A percentile compares a stretch with the other conserved stretches of the same genome.
These are phyloP conservation scores for Mycena indigotica DNA, from an alignment of 768 basidiomycete species.

Conservation along the genomic window DNA sequence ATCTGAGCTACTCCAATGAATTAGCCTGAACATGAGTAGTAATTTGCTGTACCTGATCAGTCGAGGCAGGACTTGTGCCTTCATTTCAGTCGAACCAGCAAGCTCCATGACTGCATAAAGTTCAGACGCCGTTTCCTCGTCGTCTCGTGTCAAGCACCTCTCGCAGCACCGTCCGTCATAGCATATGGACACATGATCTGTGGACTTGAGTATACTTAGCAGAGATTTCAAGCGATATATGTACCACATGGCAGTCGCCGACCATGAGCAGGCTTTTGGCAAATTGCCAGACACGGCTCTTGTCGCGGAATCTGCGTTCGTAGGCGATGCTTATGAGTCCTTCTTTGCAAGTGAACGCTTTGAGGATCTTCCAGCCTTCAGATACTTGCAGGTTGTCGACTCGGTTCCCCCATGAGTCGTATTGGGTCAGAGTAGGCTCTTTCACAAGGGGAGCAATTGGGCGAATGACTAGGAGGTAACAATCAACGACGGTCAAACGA, in stretches of 20 bases:
- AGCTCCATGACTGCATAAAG: conserved; percentile 57
- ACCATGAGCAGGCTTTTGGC: conserved; percentile 63
- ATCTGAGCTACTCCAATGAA: conserved; percentile 51
- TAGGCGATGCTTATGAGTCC: conserved; percentile 71
- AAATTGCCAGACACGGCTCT: conserved; percentile 66
- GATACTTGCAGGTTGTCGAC: conserved; percentile 69
- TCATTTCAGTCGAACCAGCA: conserved; percentile 60
- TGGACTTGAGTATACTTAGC: not conserved
- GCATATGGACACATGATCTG: conserved; percentile 73
- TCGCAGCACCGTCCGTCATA: conserved; percentile 79
- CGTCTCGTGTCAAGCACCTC: conserved; percentile 38
- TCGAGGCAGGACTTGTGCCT: conserved; percentile 55
- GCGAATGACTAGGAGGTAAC: conserved; percentile 49
- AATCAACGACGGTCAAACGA: not conserved
- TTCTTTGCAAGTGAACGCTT: conserved; percentile 61
- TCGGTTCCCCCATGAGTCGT: conserved; percentile 70
- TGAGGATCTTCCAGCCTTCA: conserved; percentile 73
- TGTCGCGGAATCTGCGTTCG: conserved; percentile 60
- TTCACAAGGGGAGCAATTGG: conserved; percentile 46
- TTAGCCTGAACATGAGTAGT: not conserved
- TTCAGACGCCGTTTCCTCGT: not conserved
- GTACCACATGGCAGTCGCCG: conserved; percentile 57
- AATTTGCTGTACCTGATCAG: conserved; percentile 42
- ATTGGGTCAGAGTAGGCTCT: conserved; percentile 63
- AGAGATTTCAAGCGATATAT: conserved; percentile 26